Evolutionary conservation across 805 yeast species (phyloP).

Genomic region (Ogataea pini): DNA sequence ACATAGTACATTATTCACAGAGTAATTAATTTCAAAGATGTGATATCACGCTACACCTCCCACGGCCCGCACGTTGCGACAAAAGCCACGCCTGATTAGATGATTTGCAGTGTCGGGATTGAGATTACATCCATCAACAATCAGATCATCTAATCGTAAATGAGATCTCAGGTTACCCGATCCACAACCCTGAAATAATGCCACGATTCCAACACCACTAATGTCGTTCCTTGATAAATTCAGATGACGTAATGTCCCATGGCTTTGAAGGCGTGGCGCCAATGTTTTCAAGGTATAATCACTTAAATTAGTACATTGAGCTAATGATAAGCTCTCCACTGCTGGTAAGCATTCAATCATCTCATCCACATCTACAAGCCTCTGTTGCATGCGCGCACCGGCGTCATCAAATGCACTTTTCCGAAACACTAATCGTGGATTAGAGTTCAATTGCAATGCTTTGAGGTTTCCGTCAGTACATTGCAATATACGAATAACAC

Average conservation of each 20-base stretch:
- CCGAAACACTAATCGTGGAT: conserved; percentile 18
- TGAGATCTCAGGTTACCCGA: conserved; percentile 2
- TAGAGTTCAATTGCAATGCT: conserved; percentile 14
- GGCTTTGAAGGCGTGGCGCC: conserved; percentile 11
- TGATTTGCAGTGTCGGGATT: conserved; percentile 21
- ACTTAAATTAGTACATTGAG: conserved; percentile 22
- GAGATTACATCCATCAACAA: conserved; percentile 22
- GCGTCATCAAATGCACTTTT: conserved; percentile 18
- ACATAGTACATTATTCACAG: neutral
- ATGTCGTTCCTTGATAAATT: conserved; percentile 26
- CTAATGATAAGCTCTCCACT: conserved; percentile 18
- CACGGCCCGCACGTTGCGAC: conserved; percentile 13
- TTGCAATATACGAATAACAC: conserved; percentile 13
- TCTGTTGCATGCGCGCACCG: neutral
- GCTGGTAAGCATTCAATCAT: conserved; percentile 17
- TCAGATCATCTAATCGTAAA: conserved; percentile 19
- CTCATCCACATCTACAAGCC: conserved; percentile 14
- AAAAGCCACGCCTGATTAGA: conserved; percentile 17
- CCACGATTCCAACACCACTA: conserved; percentile 27
- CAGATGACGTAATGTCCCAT: conserved; percentile 9
- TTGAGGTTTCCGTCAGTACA: conserved; percentile 11
- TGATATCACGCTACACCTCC: no score
- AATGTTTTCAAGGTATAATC: conserved; percentile 23
- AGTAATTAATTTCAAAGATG: no score
- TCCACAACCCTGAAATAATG: conserved; percentile 27